A percentile compares a stretch with the other conserved stretches of the same genome.
Evolutionary conservation across 345 rosid species (phyloP).

Genomic region (Brassica incana): DNA sequence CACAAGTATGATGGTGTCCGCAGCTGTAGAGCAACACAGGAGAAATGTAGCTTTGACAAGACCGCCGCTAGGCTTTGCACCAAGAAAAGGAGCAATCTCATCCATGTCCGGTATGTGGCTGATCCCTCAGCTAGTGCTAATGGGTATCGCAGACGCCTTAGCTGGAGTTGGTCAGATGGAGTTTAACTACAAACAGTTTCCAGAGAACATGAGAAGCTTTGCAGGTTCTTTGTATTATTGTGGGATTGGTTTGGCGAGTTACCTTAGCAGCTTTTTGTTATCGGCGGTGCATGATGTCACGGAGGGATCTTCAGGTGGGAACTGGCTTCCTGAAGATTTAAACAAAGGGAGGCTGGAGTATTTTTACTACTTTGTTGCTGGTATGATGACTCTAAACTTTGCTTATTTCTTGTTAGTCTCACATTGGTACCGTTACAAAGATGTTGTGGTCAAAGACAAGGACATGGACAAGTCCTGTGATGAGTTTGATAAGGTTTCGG

Average conservation of each 20-base stretch:
- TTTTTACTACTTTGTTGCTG: constrained; percentile 43
- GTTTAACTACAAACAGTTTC: constrained; percentile 48
- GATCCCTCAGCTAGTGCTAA: constrained; percentile 41
- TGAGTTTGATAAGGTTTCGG: constrained; percentile 27
- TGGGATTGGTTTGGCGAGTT: constrained; percentile 40
- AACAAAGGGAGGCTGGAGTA: constrained; percentile 40
- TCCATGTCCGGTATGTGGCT: constrained; percentile 43
- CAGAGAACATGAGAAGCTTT: constrained; percentile 47
- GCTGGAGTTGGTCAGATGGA: constrained; percentile 43
- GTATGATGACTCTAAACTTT: constrained; percentile 37
- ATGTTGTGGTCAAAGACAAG: constrained; percentile 24
- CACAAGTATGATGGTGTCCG: constrained; percentile 42
- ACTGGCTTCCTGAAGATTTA: constrained; percentile 40
- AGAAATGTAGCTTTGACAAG: constrained; percentile 34
- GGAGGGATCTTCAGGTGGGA: constrained; percentile 24
- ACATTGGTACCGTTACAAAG: constrained; percentile 48
- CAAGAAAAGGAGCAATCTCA: constrained; percentile 43
- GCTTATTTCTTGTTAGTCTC: constrained; percentile 42
- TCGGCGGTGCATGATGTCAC: constrained; percentile 35
- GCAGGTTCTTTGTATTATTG: constrained; percentile 41
- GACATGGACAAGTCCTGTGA: constrained; percentile 22
- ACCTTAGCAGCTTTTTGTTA: constrained; percentile 40
- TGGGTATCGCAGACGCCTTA: constrained; percentile 39
- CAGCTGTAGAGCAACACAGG: constrained; percentile 36
- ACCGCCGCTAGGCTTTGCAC: constrained; percentile 36